A percentile compares a stretch with the other conserved stretches of the same genome.
These are phyloP conservation scores for Hyaloscypha variabilis DNA, from an alignment of 495 filamentous ascomycete genomes.

Conservation along the genomic window DNA sequence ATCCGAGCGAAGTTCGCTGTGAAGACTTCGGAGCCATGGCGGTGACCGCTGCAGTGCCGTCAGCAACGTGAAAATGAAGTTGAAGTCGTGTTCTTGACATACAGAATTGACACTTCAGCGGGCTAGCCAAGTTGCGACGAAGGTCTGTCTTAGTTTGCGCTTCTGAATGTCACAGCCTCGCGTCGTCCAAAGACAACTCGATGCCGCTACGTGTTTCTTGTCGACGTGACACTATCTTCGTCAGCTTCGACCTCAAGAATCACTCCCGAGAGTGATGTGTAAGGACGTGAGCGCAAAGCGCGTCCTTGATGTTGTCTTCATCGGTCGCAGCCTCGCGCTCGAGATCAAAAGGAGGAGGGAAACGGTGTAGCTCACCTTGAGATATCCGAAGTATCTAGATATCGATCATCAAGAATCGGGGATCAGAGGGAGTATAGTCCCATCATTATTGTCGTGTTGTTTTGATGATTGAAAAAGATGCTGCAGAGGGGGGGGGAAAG, in stretches of 20 bases:
- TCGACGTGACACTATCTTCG: background rate
- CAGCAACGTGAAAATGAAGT: background rate
- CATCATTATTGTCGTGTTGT: background rate
- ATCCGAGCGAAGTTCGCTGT: slow-evolving; percentile 4
- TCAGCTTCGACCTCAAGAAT: background rate
- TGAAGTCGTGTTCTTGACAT: background rate
- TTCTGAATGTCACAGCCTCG: background rate
- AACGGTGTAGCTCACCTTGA: background rate
- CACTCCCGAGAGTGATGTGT: background rate
- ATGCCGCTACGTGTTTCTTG: background rate
- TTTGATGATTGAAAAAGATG: background rate
- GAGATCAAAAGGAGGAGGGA: background rate
- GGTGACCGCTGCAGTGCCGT: background rate
- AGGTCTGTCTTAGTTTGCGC: background rate
- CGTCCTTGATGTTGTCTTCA: background rate
- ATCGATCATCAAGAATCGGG: background rate
- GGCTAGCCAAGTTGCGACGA: background rate
- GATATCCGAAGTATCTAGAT: background rate
- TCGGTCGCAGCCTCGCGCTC: background rate
- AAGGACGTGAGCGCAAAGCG: background rate
- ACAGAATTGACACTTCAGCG: background rate
- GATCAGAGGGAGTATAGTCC: background rate
- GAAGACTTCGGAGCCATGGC: background rate
- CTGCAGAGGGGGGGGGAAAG: background rate
- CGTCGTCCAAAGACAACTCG: background rate